Evolutionary conservation across 345 rosid species (phyloP).

Genomic region (Acer negundo): DNA sequence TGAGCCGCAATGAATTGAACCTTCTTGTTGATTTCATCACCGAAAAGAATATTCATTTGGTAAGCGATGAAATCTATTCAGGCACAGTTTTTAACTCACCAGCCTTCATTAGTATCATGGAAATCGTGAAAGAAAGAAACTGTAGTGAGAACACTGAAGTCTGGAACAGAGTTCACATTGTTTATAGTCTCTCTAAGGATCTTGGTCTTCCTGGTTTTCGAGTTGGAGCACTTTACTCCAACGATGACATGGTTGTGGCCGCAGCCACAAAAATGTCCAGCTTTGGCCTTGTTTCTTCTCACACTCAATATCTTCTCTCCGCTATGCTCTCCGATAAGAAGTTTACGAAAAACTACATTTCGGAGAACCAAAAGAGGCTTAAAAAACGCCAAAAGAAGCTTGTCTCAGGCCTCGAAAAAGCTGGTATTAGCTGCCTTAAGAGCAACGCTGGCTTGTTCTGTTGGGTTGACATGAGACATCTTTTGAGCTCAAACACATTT

Average conservation of each 20-base stretch:
- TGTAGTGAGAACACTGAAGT: conserved; percentile 44
- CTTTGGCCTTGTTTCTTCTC: conserved; percentile 81
- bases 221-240: conserved; percentile 81
- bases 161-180: conserved; percentile 61
- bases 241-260: conserved; percentile 61
- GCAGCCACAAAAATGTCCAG: conserved; percentile 91
- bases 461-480: conserved; percentile 85
- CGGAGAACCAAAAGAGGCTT: conserved; percentile 62
- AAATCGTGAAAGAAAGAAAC: conserved; percentile 56
- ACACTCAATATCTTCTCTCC: conserved; percentile 72
- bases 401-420: conserved; percentile 62
- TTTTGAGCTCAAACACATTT: conserved; percentile 63
- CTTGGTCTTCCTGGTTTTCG: conserved; percentile 87
- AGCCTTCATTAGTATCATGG: conserved; percentile 65
- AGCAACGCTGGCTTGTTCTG: conserved; percentile 81
- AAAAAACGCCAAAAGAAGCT: conserved; percentile 48
- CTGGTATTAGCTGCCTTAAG: conserved; percentile 55
- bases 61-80: conserved; percentile 83
- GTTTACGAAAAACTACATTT: conserved; percentile 58
- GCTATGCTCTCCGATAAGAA: conserved; percentile 71
- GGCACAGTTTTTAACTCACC: conserved; percentile 78
- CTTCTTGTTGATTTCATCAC: conserved; percentile 66
- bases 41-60: conserved; percentile 60
- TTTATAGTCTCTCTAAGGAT: conserved; percentile 78
- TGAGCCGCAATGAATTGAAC: conserved; percentile 55